These are phyloP conservation scores for Abrus precatorius DNA, from an alignment of 306 rosid genomes.

Conservation along the genomic window DNA sequence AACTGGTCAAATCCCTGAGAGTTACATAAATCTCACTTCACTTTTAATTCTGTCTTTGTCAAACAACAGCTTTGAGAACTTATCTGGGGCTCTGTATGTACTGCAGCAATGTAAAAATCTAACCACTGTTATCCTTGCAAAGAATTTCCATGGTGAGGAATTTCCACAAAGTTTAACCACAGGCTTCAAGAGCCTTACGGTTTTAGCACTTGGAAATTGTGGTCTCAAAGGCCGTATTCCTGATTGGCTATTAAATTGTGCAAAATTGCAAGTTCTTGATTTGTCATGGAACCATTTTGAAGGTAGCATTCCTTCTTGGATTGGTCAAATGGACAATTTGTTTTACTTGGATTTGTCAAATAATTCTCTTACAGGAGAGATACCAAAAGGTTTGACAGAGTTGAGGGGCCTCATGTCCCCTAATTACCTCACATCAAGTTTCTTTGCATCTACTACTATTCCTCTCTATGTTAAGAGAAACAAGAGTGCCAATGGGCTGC, in stretches of 20 bases:
- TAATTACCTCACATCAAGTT: constrained; percentile 43
- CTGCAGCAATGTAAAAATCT: constrained; percentile 64
- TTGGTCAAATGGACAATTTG: constrained; percentile 62
- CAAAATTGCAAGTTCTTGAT: constrained; percentile 62
- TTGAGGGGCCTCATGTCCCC: constrained; percentile 56
- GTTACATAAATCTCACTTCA: constrained; percentile 58
- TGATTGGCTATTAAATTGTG: constrained; percentile 59
- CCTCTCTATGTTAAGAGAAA: constrained; percentile 70
- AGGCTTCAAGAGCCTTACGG: constrained; percentile 59
- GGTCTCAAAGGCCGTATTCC: constrained; percentile 66
- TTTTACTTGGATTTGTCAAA: constrained; percentile 73
- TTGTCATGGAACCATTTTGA: constrained; percentile 68
- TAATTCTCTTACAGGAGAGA: constrained; percentile 69
- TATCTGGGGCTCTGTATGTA: constrained; percentile 57
- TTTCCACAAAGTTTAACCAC: constrained; percentile 50
- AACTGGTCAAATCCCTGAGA: constrained; percentile 61
- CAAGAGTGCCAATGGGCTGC: constrained; percentile 62
- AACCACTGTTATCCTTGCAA: constrained; percentile 60
- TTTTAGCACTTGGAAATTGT: constrained; percentile 65
- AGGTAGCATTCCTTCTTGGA: constrained; percentile 64
- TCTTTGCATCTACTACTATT: constrained; percentile 54
- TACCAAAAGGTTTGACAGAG: constrained; percentile 63
- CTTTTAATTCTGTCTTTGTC: constrained; percentile 64
- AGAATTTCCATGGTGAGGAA: constrained; percentile 64
- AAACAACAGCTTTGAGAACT: constrained; percentile 63